Percentiles rank a stretch among this genome's conserved stretches.
phyloP scores from a whole-genome alignment of 2,329 filamentous ascomycete species.

The Hypoxylon sp. region DNA sequence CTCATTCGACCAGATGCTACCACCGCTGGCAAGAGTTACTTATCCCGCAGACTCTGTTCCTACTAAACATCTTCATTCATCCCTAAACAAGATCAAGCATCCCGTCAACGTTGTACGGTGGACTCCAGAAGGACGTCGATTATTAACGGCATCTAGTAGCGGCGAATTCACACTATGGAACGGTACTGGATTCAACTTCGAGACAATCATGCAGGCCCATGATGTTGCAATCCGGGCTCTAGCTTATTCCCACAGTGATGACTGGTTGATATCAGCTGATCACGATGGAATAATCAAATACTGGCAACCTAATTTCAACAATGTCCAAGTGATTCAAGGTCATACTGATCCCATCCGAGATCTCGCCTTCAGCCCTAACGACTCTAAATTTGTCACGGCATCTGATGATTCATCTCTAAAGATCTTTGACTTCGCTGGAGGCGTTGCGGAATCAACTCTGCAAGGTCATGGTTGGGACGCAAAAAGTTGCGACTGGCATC shows the following conservation, averaged over 20 bases:
- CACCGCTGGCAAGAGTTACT: constrained; percentile 81
- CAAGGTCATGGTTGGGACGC: constrained; percentile 98
- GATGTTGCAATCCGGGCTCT: constrained; percentile 87
- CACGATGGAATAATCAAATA: constrained; percentile 98
- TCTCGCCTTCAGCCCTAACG: constrained; percentile 92
- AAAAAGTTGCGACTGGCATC: constrained; percentile 98
- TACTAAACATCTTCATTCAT: constrained; percentile 97
- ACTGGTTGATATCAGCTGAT: constrained; percentile 96
- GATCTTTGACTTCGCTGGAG: constrained; percentile 95
- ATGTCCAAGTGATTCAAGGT: constrained; percentile 93
- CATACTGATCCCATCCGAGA: constrained; percentile 92
- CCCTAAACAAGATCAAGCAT: constrained; percentile 97
- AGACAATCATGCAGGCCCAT: constrained; percentile 99
- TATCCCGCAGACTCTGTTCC: constrained; percentile 89
- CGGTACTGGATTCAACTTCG: constrained; percentile 98
- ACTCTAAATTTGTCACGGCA: constrained; percentile 95
- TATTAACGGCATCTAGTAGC: constrained; percentile 94
- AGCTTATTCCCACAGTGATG: constrained; percentile 93
- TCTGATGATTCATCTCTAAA: constrained; percentile 94
- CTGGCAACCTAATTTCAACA: constrained; percentile 99
- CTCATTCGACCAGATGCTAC: constrained; percentile 77
- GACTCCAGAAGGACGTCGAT: constrained; percentile 93
- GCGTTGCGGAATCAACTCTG: constrained; percentile 84
- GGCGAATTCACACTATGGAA: constrained; percentile 99
- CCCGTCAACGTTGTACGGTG: constrained; percentile 97